phyloP scores from a whole-genome alignment of 305 asterid genomes.

The Solanum hybrid region DNA sequence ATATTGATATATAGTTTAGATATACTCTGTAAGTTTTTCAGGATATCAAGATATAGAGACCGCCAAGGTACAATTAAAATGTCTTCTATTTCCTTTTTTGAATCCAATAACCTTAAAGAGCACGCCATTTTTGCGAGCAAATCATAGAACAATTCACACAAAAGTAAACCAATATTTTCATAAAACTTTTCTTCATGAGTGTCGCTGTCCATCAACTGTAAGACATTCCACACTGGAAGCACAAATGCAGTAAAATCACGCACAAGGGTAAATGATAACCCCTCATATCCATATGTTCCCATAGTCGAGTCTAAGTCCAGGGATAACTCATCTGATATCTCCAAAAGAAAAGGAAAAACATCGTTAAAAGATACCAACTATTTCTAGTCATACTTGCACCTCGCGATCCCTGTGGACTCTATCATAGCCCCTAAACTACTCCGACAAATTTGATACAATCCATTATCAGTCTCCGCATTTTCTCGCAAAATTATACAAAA shows the following conservation, averaged over 20 bases:
- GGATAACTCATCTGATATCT: conserved; percentile 37
- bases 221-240: conserved; percentile 18
- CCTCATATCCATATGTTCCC: conserved; percentile 14
- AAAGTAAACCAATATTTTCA: conserved; percentile 18
- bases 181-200: background rate
- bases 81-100: conserved; percentile 10
- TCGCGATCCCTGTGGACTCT: conserved; percentile 4
- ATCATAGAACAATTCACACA: conserved; percentile 28
- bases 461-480: background rate
- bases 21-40: conserved; percentile 49
- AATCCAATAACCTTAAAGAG: conserved; percentile 31
- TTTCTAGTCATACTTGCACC: background rate
- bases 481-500: background rate
- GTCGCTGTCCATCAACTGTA: conserved; percentile 17
- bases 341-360: conserved; percentile 39
- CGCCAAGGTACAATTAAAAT: conserved; percentile 26
- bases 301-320: conserved; percentile 16
- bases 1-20: conserved; percentile 41
- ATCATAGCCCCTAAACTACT: conserved; percentile 49
- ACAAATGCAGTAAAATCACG: conserved; percentile 39
- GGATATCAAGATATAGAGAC: conserved; percentile 41
- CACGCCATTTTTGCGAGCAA: conserved; percentile 35
- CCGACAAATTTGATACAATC: conserved; percentile 41
- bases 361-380: background rate
- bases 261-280: conserved; percentile 24